Conservation (phyloP, 768 basidiomycete species). For the Agrocybe chaxingu region DNA sequence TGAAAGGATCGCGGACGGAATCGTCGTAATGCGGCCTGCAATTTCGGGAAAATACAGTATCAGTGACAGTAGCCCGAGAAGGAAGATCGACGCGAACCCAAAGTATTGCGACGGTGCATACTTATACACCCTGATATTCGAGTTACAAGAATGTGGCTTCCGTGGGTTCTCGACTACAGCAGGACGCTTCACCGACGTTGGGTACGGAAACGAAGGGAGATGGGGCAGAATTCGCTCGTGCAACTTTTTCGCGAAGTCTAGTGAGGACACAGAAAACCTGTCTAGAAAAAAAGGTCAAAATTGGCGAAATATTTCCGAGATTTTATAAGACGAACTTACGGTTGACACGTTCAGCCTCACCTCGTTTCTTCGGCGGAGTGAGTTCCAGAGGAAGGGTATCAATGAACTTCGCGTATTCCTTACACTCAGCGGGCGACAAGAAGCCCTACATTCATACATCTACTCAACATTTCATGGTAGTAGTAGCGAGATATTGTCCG, state of each 20-base stretch:
- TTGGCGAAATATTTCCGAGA: background rate
- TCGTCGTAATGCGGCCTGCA: constrained; percentile 70
- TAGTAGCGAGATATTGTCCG: background rate
- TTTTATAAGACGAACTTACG: constrained; percentile 39
- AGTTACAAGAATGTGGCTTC: constrained; percentile 58
- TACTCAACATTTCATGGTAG: background rate
- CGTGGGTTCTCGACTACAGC: constrained; percentile 25
- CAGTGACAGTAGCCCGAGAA: background rate
- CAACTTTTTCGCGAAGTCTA: constrained; percentile 54
- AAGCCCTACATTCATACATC: constrained; percentile 37
- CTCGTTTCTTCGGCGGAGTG: constrained; percentile 68
- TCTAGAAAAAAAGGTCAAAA: constrained; percentile 31
- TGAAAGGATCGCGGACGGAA: constrained; percentile 53
- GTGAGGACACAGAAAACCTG: constrained; percentile 57
- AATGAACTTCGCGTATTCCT: constrained; percentile 54
- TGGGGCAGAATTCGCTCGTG: constrained; percentile 50
- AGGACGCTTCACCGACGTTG: constrained; percentile 34
- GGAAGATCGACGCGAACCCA: constrained; percentile 33
- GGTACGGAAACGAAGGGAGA: constrained; percentile 51
- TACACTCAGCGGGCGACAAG: constrained; percentile 60
- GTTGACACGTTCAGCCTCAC: constrained; percentile 70
- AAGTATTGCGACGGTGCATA: constrained; percentile 65
- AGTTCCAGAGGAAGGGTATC: constrained; percentile 58
- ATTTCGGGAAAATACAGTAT: background rate
- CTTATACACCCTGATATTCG: constrained; percentile 73